Conservation (phyloP, 768 basidiomycete species). For the Suillus spraguei region DNA sequence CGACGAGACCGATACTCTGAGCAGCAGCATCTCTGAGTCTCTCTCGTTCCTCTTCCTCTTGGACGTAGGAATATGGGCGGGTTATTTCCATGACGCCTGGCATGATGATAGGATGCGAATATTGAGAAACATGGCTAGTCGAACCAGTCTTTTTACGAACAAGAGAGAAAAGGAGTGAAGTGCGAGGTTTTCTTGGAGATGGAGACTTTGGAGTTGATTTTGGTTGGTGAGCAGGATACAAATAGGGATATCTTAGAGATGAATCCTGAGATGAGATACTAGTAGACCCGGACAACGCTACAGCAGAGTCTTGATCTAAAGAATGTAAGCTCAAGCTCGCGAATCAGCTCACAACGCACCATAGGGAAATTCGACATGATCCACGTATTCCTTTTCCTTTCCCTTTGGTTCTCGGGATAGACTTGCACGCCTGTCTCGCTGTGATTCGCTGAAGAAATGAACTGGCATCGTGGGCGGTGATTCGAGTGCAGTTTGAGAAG, state of each 20-base stretch:
- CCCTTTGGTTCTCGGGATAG: not conserved
- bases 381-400: constrained; percentile 2
- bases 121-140: constrained; percentile 28
- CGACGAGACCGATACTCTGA: constrained; percentile 64
- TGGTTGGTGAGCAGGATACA: not conserved
- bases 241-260: constrained; percentile 1
- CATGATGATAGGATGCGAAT: constrained; percentile 46
- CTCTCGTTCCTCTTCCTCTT: constrained; percentile 72
- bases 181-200: constrained; percentile 37
- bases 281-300: constrained; percentile 13
- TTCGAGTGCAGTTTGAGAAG: not conserved
- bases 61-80: constrained; percentile 47
- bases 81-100: constrained; percentile 77
- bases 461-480: not conserved
- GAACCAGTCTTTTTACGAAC: constrained; percentile 41
- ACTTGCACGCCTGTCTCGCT: not conserved
- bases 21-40: constrained; percentile 77
- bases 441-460: constrained; percentile 8
- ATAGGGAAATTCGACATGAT: constrained; percentile 1
- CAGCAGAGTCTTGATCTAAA: constrained; percentile 22
- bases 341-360: not conserved
- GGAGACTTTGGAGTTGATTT: not conserved
- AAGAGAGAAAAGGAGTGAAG: constrained; percentile 46
- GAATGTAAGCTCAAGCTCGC: not conserved
- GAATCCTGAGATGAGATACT: constrained; percentile 16